phyloP scores from a whole-genome alignment of 176 grass and related monocot species.

The Paspalum vaginatum region DNA sequence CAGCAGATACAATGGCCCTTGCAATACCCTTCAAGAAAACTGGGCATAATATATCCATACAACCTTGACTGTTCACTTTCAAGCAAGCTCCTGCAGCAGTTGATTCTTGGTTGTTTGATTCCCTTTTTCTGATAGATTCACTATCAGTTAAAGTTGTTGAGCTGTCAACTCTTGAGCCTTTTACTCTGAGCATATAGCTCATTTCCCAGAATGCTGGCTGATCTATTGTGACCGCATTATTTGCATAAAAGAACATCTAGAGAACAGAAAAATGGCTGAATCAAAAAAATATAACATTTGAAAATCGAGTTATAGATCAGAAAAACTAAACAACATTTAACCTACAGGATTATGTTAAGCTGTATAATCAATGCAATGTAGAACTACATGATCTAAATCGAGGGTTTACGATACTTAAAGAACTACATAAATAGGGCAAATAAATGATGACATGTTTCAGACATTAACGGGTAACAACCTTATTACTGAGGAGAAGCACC shows the following conservation, averaged over 20 bases:
- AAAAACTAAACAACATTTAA: background rate
- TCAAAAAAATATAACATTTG: constrained; percentile 21
- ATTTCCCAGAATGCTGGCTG: constrained; percentile 94
- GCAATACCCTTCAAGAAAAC: constrained; percentile 70
- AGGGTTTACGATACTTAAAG: background rate
- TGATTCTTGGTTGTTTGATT: constrained; percentile 50
- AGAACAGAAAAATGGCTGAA: constrained; percentile 37
- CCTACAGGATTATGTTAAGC: constrained; percentile 15
- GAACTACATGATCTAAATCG: constrained; percentile 1
- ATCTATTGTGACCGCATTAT: constrained; percentile 76
- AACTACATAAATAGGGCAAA: background rate
- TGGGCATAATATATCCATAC: constrained; percentile 60
- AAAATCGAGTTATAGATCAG: constrained; percentile 20
- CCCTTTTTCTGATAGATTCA: constrained; percentile 50
- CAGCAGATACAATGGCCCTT: constrained; percentile 85
- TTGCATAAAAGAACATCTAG: constrained; percentile 93
- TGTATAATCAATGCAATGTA: constrained; percentile 5
- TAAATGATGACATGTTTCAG: constrained; percentile 11
- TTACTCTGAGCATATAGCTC: constrained; percentile 84
- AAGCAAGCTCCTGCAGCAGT: constrained; percentile 31
- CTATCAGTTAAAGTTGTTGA: constrained; percentile 30
- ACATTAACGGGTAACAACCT: constrained; percentile 19
- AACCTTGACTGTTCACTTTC: constrained; percentile 46
- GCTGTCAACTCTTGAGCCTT: constrained; percentile 34
- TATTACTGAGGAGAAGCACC: constrained; percentile 23